phyloP scores from a whole-genome alignment of 495 filamentous ascomycete genomes.

The Hypoxylon fragiforme region DNA sequence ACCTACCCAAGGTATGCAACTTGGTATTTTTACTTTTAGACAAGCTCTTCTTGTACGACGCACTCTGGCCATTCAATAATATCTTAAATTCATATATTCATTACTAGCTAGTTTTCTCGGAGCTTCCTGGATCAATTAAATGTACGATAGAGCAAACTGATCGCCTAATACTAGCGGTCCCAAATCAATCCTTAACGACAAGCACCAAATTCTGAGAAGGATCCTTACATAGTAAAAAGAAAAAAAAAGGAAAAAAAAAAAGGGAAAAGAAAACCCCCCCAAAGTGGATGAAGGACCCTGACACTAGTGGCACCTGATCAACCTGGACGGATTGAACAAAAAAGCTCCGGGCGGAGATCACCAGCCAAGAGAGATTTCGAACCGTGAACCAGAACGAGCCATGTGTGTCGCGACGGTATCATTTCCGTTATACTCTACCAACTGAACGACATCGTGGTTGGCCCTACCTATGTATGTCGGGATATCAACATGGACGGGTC shows the following conservation, averaged over 20 bases:
- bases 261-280: neutral
- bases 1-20: neutral
- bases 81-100: neutral
- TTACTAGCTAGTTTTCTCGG: neutral
- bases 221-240: conserved; percentile 1
- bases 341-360: conserved; percentile 28
- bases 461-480: conserved; percentile 30
- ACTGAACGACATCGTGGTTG: conserved; percentile 21
- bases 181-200: conserved; percentile 23
- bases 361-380: conserved; percentile 14
- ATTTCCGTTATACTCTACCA: conserved; percentile 28
- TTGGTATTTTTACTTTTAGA: conserved; percentile 12
- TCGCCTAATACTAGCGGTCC: conserved; percentile 12
- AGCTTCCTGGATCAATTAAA: conserved; percentile 15
- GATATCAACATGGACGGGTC: conserved; percentile 54
- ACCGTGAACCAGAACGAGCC: conserved; percentile 24
- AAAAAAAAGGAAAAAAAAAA: neutral
- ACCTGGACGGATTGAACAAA: conserved; percentile 20
- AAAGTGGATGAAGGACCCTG: conserved; percentile 23
- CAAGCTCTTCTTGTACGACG: conserved; percentile 18
- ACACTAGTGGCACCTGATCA: conserved; percentile 18
- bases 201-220: conserved; percentile 22
- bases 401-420: conserved; percentile 45
- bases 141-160: conserved; percentile 22
- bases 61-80: conserved; percentile 19